Conservation (phyloP, 2,329 filamentous ascomycete genomes). For the Ascochyta pisi region DNA sequence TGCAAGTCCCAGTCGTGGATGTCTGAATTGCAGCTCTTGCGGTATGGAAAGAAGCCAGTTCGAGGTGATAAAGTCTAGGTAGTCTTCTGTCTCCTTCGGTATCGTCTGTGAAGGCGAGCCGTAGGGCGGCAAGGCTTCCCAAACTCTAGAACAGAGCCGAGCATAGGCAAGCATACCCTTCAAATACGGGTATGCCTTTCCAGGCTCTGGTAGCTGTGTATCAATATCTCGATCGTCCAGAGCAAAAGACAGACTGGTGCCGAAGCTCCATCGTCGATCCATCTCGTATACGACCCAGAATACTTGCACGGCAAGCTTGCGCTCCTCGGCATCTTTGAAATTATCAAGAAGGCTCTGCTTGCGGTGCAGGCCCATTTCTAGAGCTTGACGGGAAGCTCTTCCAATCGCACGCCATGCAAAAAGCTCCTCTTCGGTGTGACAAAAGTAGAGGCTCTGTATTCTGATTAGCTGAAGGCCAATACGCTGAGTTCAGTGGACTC, state of each 20-base stretch:
- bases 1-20: conserved; percentile 20
- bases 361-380: conserved; percentile 31
- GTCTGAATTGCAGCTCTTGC: conserved; percentile 25
- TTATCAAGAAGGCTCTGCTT: conserved; percentile 28
- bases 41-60: conserved; percentile 29
- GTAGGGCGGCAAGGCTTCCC: conserved; percentile 31
- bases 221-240: conserved; percentile 30
- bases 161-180: conserved; percentile 29
- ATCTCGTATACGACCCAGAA: conserved; percentile 32
- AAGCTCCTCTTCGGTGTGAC: conserved; percentile 27
- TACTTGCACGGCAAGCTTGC: conserved; percentile 23
- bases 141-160: conserved; percentile 28
- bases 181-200: conserved; percentile 23
- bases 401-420: conserved; percentile 32
- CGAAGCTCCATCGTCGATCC: conserved; percentile 33
- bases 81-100: conserved; percentile 31
- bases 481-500: not conserved
- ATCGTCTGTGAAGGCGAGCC: conserved; percentile 26
- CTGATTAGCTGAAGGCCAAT: too few relatives aligned
- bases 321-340: conserved; percentile 20
- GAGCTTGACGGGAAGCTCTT: conserved; percentile 24
- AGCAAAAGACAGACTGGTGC: conserved; percentile 30
- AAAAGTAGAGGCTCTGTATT: conserved; percentile 26
- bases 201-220: conserved; percentile 28
- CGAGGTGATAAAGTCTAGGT: conserved; percentile 28